Evolutionary conservation across 495 filamentous ascomycete species (phyloP), one percentile per base, ranked within the genome.

Genomic region (Eremomyces bilateralis): DNA sequence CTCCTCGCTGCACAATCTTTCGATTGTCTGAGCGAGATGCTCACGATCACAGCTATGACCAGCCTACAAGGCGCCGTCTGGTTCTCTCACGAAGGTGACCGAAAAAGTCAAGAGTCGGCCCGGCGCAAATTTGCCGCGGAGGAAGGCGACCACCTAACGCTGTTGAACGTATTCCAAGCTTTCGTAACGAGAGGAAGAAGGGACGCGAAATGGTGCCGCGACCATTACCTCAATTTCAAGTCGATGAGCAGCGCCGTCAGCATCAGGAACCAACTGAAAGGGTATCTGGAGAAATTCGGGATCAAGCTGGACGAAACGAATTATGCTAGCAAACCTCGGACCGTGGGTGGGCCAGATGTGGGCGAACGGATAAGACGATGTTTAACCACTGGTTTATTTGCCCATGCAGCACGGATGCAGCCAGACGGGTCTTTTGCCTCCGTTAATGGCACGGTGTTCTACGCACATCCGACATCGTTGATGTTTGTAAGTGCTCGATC

Each of bases 391-490:
- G 88, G 90, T 1, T 97, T 79, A 53, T 97, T 97, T 57, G 77
- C 88, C 1, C 85, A 95, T 54, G 90, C 82, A 8, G 90, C 88
- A 17, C 71, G 76, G 53, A 94, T 95, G 85, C 80, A 91, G 52
- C 66, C 83, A 0, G 88, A 97, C 61, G 88, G 88, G 13, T 81
- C 69, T 11, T 95, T 94, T 46, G 71, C 66, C 44, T 82, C 78
- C 18, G 70, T 90, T 29, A 73, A 69, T 36, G 82, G 67, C 4
- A 55, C 66, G 25, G 67, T 69, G 29, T 58, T 97, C 22, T 69
- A 91, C 59, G 81, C 82, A 15, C 88, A 97, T 56, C 90, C 88
- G 2, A 90, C 71, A 46, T 88, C 79, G 13, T 54, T 97, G 46
- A 82, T 97, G 75, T 95, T 95, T 64, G 69, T 73, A 51, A 57